Percentiles rank a stretch among this genome's conserved stretches.
These are phyloP conservation scores for Umbelopsis ramanniana DNA, from an alignment of 192 early-diverging fungal genomes.

Conservation along the genomic window DNA sequence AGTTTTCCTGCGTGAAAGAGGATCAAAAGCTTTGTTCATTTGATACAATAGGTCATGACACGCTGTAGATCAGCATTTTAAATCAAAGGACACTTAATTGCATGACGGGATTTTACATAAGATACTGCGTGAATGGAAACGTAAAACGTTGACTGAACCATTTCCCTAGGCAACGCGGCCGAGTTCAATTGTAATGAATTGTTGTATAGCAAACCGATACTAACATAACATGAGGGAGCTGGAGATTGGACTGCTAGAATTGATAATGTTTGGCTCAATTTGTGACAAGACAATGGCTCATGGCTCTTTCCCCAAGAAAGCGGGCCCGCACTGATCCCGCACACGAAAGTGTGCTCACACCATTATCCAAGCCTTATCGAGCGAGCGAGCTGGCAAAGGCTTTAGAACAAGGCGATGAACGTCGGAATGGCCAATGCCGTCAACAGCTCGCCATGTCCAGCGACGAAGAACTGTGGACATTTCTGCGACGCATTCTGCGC, in stretches of 20 bases:
- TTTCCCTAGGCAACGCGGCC: no score
- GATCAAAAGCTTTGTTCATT: no score
- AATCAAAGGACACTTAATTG: no score
- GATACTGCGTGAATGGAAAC: not conserved
- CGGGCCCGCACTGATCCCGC: not conserved
- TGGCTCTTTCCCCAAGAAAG: constrained; percentile 10
- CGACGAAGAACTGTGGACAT: constrained; percentile 9
- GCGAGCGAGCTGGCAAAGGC: constrained; percentile 2
- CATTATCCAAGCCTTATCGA: constrained; percentile 2
- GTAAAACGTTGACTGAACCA: not conserved
- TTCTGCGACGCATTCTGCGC: constrained; percentile 1
- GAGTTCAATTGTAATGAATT: not conserved
- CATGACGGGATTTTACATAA: not conserved
- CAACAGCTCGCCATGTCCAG: not conserved
- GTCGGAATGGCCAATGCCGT: not conserved
- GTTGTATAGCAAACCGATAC: not conserved
- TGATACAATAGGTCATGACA: no score
- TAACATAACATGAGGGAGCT: no score
- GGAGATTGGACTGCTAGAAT: no score
- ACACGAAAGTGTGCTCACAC: not conserved
- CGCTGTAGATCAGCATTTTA: no score
- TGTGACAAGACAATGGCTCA: not conserved
- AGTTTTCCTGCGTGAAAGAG: not conserved
- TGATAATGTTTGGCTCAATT: not conserved
- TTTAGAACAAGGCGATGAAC: not conserved